phyloP scores from a whole-genome alignment of 352 stramenopile genomes.

The Discostella stelligera region DNA sequence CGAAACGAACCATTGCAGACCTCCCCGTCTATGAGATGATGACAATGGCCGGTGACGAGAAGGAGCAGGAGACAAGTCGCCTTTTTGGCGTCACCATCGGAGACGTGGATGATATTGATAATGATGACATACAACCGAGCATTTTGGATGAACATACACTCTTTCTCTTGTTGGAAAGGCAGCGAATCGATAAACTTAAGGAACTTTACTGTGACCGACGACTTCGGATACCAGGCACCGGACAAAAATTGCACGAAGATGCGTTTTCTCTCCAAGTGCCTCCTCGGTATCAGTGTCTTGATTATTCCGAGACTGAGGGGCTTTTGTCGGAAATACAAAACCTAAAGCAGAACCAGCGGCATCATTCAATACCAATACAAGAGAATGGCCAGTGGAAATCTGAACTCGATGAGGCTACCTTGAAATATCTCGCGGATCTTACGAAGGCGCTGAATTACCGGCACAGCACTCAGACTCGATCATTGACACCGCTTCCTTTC shows the following conservation, averaged over 20 bases:
- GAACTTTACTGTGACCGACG: conserved; percentile 14
- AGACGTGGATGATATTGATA: neutral
- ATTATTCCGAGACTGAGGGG: conserved; percentile 4
- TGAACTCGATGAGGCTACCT: conserved; percentile 19
- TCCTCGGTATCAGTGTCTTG: conserved; percentile 29
- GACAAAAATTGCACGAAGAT: neutral
- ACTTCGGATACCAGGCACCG: neutral
- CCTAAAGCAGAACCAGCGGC: conserved; percentile 3
- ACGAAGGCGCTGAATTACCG: conserved; percentile 3
- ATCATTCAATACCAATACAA: conserved; percentile 1
- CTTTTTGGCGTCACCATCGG: no score
- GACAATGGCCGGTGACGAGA: neutral
- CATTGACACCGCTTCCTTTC: neutral
- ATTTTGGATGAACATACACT: conserved; percentile 11
- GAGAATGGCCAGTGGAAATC: conserved; percentile 7
- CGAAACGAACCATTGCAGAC: conserved; percentile 3
- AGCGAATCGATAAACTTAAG: conserved; percentile 30
- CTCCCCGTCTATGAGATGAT: neutral
- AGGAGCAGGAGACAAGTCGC: neutral
- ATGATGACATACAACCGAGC: neutral
- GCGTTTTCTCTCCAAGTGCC: conserved; percentile 6
- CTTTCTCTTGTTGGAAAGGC: conserved; percentile 24
- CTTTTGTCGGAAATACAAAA: conserved; percentile 9
- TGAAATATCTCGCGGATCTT: conserved; percentile 20
- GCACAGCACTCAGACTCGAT: conserved; percentile 7